These are phyloP conservation scores for Aspergillus carbonarius DNA, from an alignment of 2,329 filamentous ascomycete genomes.

Conservation along the genomic window DNA sequence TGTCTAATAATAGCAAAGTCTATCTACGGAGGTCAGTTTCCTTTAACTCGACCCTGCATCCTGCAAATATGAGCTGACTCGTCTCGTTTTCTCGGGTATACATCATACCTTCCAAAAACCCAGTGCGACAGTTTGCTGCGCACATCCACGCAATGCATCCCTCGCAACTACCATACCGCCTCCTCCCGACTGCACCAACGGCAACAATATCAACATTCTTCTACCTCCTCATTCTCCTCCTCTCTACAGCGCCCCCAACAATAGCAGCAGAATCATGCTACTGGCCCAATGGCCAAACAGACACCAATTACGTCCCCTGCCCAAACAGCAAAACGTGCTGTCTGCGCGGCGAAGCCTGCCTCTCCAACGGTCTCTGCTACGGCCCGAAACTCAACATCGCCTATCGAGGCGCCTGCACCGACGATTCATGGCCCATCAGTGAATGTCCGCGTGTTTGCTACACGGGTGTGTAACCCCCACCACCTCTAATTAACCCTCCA, in stretches of 20 bases:
- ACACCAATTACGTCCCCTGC: slow-evolving; percentile 6
- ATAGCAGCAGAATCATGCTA: background rate
- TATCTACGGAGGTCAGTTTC: background rate
- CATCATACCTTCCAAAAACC: background rate
- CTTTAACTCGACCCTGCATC: background rate
- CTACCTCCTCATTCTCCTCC: background rate
- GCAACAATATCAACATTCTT: background rate
- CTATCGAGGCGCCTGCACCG: slow-evolving; percentile 17
- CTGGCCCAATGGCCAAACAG: slow-evolving; percentile 8
- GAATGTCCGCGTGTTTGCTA: slow-evolving; percentile 15
- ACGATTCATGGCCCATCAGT: slow-evolving; percentile 14
- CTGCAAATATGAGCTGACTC: background rate
- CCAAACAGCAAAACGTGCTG: slow-evolving; percentile 15
- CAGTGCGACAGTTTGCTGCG: no score
- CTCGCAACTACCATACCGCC: background rate
- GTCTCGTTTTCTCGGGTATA: background rate
- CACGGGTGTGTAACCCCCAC: slow-evolving; percentile 1
- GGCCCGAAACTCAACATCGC: slow-evolving; percentile 4
- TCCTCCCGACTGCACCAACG: background rate
- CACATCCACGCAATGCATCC: background rate
- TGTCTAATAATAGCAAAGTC: background rate
- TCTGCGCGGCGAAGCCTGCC: slow-evolving; percentile 12
- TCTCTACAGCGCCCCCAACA: background rate
- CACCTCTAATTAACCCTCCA: no score
- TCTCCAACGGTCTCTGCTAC: slow-evolving; percentile 19